Conservation (phyloP, 2,329 filamentous ascomycete genomes). For the Huntiella abstrusa region DNA sequence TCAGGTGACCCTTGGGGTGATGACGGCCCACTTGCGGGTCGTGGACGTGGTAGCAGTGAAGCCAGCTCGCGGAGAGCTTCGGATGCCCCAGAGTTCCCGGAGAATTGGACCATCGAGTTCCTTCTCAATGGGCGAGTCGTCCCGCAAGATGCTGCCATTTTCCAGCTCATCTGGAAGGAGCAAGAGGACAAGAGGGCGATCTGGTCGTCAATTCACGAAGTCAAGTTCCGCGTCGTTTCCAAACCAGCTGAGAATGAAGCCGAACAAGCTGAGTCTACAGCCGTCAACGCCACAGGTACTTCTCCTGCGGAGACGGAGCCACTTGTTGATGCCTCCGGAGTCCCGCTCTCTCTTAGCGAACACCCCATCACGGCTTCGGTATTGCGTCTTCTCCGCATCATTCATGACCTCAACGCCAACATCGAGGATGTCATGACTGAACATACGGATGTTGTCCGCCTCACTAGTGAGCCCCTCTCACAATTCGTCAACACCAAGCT, state of each 20-base stretch:
- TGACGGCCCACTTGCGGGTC: slow-evolving; percentile 75
- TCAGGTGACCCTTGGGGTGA: slow-evolving; percentile 40
- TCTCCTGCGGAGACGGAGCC: slow-evolving; percentile 14
- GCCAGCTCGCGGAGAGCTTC: neutral
- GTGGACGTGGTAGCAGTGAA: neutral
- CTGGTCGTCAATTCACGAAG: slow-evolving; percentile 77
- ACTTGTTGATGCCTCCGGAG: slow-evolving; percentile 26
- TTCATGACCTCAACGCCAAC: slow-evolving; percentile 85
- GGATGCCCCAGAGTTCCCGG: neutral
- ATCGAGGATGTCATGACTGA: slow-evolving; percentile 77
- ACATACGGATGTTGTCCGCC: slow-evolving; percentile 47
- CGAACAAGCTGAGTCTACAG: slow-evolving; percentile 43
- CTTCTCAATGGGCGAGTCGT: slow-evolving; percentile 69
- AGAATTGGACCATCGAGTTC: slow-evolving; percentile 94
- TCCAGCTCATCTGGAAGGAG: slow-evolving; percentile 66
- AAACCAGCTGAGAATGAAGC: slow-evolving; percentile 49
- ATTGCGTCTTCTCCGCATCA: slow-evolving; percentile 66
- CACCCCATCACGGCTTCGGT: slow-evolving; percentile 76
- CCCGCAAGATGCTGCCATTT: slow-evolving; percentile 84
- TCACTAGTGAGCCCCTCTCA: slow-evolving; percentile 66
- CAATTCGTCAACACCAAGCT: slow-evolving; percentile 98
- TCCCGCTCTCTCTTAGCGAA: slow-evolving; percentile 65
- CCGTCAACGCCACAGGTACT: neutral
- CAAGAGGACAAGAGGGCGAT: slow-evolving; percentile 40
- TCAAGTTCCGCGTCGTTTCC: slow-evolving; percentile 74